phyloP scores from a whole-genome alignment of 1,284 basidiomycete genomes.

The Leccinum solheimii region DNA sequence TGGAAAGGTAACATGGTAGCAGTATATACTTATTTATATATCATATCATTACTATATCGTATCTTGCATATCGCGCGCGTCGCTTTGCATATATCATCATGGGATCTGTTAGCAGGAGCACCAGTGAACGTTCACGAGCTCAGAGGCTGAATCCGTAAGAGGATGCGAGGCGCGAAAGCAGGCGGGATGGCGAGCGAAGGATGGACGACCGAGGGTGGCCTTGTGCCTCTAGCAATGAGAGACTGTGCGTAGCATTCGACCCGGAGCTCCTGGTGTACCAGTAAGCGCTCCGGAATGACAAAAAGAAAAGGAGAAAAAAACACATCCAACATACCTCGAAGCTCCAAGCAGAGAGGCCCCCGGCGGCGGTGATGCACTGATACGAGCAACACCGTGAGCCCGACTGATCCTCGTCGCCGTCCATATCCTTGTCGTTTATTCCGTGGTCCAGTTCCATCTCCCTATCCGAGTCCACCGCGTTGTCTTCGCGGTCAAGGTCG shows the following conservation, averaged over 20 bases:
- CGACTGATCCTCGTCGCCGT: neutral
- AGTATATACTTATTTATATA: slow-evolving; percentile 14
- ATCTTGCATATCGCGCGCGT: slow-evolving; percentile 4
- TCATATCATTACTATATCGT: slow-evolving; percentile 7
- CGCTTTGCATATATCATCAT: neutral
- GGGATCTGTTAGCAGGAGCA: neutral
- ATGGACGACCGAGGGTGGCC: slow-evolving; percentile 16
- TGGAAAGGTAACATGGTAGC: neutral
- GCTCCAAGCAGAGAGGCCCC: slow-evolving; percentile 29
- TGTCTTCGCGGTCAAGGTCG: neutral
- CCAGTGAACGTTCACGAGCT: neutral
- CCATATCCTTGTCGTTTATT: neutral
- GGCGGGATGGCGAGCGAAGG: slow-evolving; percentile 31
- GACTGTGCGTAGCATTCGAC: slow-evolving; percentile 34
- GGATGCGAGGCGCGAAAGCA: slow-evolving; percentile 26
- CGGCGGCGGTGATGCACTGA: slow-evolving; percentile 32
- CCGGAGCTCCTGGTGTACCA: slow-evolving; percentile 24
- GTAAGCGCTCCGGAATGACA: neutral
- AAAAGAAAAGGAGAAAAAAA: neutral
- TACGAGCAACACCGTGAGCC: slow-evolving; percentile 15
- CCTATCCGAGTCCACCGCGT: neutral
- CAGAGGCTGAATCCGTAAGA: slow-evolving; percentile 1
- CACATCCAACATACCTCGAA: slow-evolving; percentile 25
- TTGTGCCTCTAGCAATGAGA: slow-evolving; percentile 25
- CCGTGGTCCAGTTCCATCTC: neutral